phyloP scores from a whole-genome alignment of 2,329 filamentous ascomycete genomes.

The Penicillium sclerotiorum region DNA sequence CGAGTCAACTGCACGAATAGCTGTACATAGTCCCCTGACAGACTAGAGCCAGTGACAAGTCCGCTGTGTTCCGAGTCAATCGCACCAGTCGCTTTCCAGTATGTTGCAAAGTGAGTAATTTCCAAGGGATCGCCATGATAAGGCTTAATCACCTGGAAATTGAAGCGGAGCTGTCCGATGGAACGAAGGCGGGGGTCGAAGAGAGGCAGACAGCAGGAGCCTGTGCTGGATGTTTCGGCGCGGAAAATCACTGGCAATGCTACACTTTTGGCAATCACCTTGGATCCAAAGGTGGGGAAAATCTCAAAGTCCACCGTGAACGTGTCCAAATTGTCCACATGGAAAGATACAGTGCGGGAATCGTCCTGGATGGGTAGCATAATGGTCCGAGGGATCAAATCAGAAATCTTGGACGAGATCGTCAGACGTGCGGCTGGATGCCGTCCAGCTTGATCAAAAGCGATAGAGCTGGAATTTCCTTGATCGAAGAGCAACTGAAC shows the following conservation, averaged over 20 bases:
- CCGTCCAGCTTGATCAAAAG: conserved; percentile 97
- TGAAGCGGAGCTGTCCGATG: conserved; percentile 92
- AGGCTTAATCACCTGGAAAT: conserved; percentile 93
- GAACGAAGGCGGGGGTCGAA: conserved; percentile 90
- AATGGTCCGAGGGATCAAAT: conserved; percentile 94
- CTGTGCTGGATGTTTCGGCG: conserved; percentile 71
- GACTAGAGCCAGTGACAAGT: conserved; percentile 89
- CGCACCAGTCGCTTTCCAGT: conserved; percentile 98
- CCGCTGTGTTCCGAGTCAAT: conserved; percentile 82
- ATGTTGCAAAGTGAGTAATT: conserved; percentile 97
- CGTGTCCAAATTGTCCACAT: conserved; percentile 88
- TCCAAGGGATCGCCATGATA: conserved; percentile 91
- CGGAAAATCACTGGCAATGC: conserved; percentile 86
- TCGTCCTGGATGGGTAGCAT: conserved; percentile 96
- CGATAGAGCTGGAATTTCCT: conserved; percentile 66
- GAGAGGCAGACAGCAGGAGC: conserved; percentile 80
- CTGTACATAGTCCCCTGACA: conserved; percentile 93
- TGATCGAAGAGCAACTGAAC: conserved; percentile 89
- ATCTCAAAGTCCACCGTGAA: conserved; percentile 98
- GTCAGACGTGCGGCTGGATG: conserved; percentile 93
- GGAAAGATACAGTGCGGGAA: conserved; percentile 89
- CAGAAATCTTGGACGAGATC: conserved; percentile 93
- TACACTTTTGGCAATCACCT: conserved; percentile 94
- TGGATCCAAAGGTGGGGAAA: conserved; percentile 95
- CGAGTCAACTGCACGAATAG: conserved; percentile 89